Conservation (phyloP, 176 grass and related monocot genomes). For the Coix lacrymajobi region DNA sequence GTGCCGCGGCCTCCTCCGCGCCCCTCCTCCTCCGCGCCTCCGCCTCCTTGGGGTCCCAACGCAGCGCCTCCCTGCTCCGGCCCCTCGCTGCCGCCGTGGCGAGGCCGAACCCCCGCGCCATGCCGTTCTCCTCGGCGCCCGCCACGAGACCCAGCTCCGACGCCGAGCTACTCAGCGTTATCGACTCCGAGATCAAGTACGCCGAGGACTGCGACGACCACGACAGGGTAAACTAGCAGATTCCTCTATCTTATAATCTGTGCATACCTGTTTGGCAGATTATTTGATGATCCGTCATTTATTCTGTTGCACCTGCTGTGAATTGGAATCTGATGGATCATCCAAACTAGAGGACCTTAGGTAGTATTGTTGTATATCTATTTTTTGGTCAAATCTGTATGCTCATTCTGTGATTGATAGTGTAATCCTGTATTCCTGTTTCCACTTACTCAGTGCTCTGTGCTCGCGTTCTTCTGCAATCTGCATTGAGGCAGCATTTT, state of each 20-base stretch:
- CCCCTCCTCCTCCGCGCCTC: conserved; percentile 28
- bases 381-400: neutral
- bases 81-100: conserved; percentile 23
- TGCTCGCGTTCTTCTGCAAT: neutral
- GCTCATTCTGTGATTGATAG: neutral
- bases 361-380: neutral
- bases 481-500: neutral
- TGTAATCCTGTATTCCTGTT: neutral
- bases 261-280: neutral
- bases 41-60: neutral
- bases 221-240: conserved; percentile 31
- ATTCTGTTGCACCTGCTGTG: neutral
- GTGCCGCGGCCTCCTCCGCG: conserved; percentile 5
- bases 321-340: neutral
- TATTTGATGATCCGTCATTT: neutral
- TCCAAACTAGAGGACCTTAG: neutral
- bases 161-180: conserved; percentile 50
- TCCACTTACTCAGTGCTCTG: neutral
- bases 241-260: neutral
- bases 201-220: conserved; percentile 76
- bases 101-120: neutral
- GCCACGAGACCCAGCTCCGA: conserved; percentile 38
- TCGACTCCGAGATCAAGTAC: conserved; percentile 78
- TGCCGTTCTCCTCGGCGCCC: conserved; percentile 51
- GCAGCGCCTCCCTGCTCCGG: conserved; percentile 20